Base-by-base conservation (phyloP, 495 filamentous ascomycete species). In the Trichoderma erinaceum region DNA sequence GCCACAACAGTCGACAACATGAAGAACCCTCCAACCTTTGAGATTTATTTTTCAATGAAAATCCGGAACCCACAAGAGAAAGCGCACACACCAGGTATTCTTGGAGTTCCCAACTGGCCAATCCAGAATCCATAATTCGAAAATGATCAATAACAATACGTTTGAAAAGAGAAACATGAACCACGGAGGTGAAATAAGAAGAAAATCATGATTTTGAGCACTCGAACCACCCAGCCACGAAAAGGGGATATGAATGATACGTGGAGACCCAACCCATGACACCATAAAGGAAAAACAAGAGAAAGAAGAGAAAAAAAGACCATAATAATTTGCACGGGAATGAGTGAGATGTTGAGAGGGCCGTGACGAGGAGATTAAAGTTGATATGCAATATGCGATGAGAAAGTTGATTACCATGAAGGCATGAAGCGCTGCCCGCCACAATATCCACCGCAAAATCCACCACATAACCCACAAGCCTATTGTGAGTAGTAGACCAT, bases 401-500 rank as follows among this genome's bases (percentile, higher is more conserved):
- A 18, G 56, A 18, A 18, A 32, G 12, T 25, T 32, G 56, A 43
- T 41, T 3, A 12, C 41, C 64, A 65, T 43, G 64, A 21, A 18
- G n/a, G 38, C 29, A 41, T n/a, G 12, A 35, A n/a, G 15, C 27
- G 0, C 10, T 25, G 32, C 27, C 35, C 41, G 12, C 16, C 35
- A 41, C 23, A 32, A 7, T 13, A 29, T 10, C 13, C 44, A 48
- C 25, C 7, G 15, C 27, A 32, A 13, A 23, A 64, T 13, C 64
- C 41, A n/a, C 16, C 18, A 21, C 23, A 32, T 1, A 6, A 29
- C 23, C 13, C 44, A 48, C 25, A 61, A 61, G 15, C 12, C 68
- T 73, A 89, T 74, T 90, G 85, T 18, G 83, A 74, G 69, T 88
- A 86, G 73, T 91, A 95, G 71, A 90, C 89, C 69, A 88, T 83